phyloP scores from a whole-genome alignment of 306 rosid species.

The Neltuma alba region DNA sequence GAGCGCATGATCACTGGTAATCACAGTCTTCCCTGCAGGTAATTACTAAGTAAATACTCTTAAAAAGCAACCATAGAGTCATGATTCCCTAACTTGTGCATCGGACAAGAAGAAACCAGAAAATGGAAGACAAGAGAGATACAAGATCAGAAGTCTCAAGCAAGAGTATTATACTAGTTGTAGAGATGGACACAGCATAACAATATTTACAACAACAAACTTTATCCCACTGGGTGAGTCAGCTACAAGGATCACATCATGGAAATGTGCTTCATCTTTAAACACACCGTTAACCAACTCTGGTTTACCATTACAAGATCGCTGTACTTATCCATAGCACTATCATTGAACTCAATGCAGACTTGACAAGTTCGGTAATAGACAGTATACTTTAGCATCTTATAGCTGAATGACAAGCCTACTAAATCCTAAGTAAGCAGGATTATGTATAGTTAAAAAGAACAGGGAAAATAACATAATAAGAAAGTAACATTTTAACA shows the following conservation, averaged over 20 bases:
- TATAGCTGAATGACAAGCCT: constrained; percentile 23
- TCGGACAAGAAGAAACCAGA: not conserved
- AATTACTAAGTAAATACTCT: not conserved
- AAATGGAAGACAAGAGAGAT: constrained; percentile 26
- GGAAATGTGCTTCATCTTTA: too few relatives aligned
- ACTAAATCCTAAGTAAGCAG: not conserved
- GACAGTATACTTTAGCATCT: constrained; percentile 14
- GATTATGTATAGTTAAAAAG: constrained; percentile 1
- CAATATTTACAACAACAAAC: not conserved
- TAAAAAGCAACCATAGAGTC: not conserved
- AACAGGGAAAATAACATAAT: constrained; percentile 6
- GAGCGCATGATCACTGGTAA: constrained; percentile 98
- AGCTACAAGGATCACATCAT: not conserved
- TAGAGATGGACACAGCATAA: constrained; percentile 25
- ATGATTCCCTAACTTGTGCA: not conserved
- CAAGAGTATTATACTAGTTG: constrained; percentile 20
- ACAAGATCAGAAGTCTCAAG: constrained; percentile 20
- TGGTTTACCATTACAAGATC: not conserved
- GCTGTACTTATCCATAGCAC: not conserved
- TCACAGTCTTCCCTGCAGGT: constrained; percentile 87
- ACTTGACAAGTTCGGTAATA: not conserved
- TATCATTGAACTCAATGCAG: not conserved
- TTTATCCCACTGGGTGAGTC: not conserved
- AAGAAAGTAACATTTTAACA: constrained; percentile 13
- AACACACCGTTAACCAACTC: not conserved